These are phyloP conservation scores for Epichloe amarillans DNA, from an alignment of 2,329 filamentous ascomycete genomes.

Conservation along the genomic window DNA sequence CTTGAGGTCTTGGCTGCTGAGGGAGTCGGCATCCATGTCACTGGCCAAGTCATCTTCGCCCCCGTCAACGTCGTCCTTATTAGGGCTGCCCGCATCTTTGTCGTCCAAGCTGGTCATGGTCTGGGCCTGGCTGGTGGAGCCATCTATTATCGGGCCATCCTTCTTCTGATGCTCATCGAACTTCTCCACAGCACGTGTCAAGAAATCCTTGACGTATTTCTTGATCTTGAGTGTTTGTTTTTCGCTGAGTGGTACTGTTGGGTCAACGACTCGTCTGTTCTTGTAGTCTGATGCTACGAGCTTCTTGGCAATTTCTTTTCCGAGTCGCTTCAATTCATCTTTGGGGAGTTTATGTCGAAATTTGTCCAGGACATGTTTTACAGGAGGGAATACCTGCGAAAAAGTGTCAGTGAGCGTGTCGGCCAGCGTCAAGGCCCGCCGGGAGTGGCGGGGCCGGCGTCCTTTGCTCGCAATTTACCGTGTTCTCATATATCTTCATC, in stretches of 20 bases:
- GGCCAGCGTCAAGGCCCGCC: no score
- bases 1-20: constrained; percentile 42
- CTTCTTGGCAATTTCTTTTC: constrained; percentile 66
- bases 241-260: constrained; percentile 52
- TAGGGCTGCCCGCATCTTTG: not conserved
- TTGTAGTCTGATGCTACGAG: constrained; percentile 88
- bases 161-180: constrained; percentile 54
- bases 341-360: constrained; percentile 78
- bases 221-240: constrained; percentile 76
- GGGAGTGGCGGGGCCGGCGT: no score
- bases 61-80: not conserved
- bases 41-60: constrained; percentile 18
- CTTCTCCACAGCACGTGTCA: constrained; percentile 75
- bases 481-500: constrained; percentile 90
- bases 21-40: constrained; percentile 26
- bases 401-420: not conserved
- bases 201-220: constrained; percentile 69
- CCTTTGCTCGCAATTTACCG: constrained; percentile 41
- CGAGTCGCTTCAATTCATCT: constrained; percentile 54
- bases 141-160: constrained; percentile 17
- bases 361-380: constrained; percentile 76
- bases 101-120: not conserved
- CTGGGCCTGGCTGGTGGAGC: not conserved
- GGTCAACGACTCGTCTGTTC: constrained; percentile 72
- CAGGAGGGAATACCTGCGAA: constrained; percentile 61